Percentiles rank a stretch among this genome's conserved stretches.
Conservation (phyloP, 495 filamentous ascomycete species). For the Physcia stellaris region DNA sequence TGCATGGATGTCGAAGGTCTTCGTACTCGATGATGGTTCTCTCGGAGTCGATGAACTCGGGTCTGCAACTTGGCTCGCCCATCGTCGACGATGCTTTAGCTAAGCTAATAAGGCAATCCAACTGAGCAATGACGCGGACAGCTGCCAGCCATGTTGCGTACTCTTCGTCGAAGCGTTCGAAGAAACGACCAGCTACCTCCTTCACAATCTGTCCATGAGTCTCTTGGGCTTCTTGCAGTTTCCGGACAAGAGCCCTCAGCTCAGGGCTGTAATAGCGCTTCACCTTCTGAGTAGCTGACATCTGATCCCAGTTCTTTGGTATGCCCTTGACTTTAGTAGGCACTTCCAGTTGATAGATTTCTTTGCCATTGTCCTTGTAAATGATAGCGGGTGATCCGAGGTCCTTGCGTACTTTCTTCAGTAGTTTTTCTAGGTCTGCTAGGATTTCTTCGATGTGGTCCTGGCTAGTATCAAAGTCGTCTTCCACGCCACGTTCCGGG, state of each 20-base stretch:
- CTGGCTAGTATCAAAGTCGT: constrained; percentile 83
- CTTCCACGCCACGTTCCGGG: constrained; percentile 78
- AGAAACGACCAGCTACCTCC: constrained; percentile 74
- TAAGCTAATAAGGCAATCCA: constrained; percentile 89
- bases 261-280: constrained; percentile 93
- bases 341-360: constrained; percentile 91
- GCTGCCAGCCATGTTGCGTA: constrained; percentile 81
- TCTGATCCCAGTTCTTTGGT: constrained; percentile 82
- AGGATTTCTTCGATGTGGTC: constrained; percentile 59
- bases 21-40: constrained; percentile 80
- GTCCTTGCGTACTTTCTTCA: constrained; percentile 56
- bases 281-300: constrained; percentile 81
- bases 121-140: constrained; percentile 73
- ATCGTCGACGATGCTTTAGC: constrained; percentile 74
- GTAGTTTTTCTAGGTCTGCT: constrained; percentile 51
- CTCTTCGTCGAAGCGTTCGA: constrained; percentile 71
- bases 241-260: constrained; percentile 63
- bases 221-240: constrained; percentile 87
- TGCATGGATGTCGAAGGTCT: constrained; percentile 89
- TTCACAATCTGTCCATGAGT: constrained; percentile 87
- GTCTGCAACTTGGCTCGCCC: constrained; percentile 79
- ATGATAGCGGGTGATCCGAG: constrained; percentile 55
- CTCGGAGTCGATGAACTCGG: constrained; percentile 69
- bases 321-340: constrained; percentile 72
- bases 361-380: constrained; percentile 86